Conservation (phyloP, 139 green algal genomes). For the Closterium sp. region DNA sequence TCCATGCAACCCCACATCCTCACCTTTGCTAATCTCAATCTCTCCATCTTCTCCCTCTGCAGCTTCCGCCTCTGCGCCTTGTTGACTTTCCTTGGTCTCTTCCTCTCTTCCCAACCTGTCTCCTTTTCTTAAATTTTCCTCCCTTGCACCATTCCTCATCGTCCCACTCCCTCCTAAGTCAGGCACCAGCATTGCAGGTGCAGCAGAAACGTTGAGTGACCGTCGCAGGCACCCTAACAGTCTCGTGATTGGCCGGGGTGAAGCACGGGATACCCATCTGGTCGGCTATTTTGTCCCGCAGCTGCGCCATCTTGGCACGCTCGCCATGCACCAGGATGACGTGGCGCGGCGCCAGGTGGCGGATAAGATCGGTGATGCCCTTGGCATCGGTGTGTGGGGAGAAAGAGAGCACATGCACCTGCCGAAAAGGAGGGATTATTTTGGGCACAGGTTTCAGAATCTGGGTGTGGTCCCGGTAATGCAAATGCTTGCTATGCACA, state of each 20-base stretch:
- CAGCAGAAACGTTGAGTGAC: not conserved
- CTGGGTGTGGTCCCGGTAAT: not conserved
- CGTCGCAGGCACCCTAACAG: not conserved
- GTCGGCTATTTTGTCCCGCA: not conserved
- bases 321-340: slow-evolving; percentile 78
- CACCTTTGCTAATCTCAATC: not conserved
- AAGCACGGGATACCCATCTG: slow-evolving; percentile 6
- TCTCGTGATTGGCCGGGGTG: slow-evolving; percentile 17
- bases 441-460: not conserved
- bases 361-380: slow-evolving; percentile 68
- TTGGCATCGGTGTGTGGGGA: slow-evolving; percentile 69
- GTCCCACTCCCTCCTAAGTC: not conserved
- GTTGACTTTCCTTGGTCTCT: not conserved
- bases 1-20: not conserved
- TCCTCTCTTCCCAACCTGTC: not conserved
- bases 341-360: slow-evolving; percentile 49
- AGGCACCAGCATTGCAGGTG: not conserved
- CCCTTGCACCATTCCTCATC: not conserved
- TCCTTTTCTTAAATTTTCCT: not conserved
- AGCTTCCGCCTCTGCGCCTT: not conserved
- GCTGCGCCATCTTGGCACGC: slow-evolving; percentile 60
- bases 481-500: not conserved
- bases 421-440: not conserved
- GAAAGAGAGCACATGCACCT: slow-evolving; percentile 64
- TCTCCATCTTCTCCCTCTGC: not conserved